Conservation (phyloP, 2,329 filamentous ascomycete species). For the Huntiella abstrusa region DNA sequence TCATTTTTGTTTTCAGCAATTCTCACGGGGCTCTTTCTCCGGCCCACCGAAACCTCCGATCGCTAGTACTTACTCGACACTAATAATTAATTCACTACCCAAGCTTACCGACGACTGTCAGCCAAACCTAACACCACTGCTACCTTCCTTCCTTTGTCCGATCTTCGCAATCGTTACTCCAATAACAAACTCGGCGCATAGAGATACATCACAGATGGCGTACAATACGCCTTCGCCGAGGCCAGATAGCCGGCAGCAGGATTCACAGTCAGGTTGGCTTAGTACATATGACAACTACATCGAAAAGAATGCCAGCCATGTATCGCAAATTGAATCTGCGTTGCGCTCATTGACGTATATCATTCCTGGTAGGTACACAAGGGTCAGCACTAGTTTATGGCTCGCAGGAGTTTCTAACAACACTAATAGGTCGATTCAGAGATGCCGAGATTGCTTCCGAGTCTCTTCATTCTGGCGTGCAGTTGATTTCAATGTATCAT, state of each 20-base stretch:
- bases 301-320: constrained; percentile 80
- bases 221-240: constrained; percentile 1
- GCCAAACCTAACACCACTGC: not conserved
- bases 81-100: not conserved
- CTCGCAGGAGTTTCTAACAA: not conserved
- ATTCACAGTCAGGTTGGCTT: constrained; percentile 29
- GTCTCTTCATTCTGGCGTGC: constrained; percentile 71
- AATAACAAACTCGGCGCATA: not conserved
- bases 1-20: not conserved
- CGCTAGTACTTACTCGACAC: no score
- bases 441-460: constrained; percentile 93
- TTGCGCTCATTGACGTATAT: constrained; percentile 88
- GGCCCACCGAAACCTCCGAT: not conserved
- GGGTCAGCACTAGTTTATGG: no score
- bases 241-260: not conserved
- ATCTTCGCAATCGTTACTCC: not conserved
- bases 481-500: constrained; percentile 83
- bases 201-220: no score
- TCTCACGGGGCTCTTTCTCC: not conserved
- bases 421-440: constrained; percentile 49
- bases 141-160: no score
- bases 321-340: constrained; percentile 87
- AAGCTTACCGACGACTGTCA: not conserved
- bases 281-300: constrained; percentile 75
- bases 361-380: constrained; percentile 46